phyloP scores from a whole-genome alignment of 305 asterid species.

The Petunia hybrid region DNA sequence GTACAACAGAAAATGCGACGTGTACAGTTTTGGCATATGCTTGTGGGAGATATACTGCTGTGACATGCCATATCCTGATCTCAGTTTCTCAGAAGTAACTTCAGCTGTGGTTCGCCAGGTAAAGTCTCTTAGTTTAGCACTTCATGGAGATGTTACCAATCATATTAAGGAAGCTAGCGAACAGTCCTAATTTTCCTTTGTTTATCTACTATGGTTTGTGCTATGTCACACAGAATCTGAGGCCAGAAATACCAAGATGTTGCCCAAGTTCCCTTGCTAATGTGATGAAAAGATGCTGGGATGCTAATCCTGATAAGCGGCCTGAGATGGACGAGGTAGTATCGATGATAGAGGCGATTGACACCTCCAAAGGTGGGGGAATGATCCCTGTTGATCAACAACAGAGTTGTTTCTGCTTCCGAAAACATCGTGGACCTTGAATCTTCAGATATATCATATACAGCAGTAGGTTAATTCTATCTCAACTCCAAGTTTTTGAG shows the following conservation, averaged over 20 bases:
- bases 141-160: neutral
- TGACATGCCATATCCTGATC: constrained; percentile 57
- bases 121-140: neutral
- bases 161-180: neutral
- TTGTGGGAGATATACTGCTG: constrained; percentile 57
- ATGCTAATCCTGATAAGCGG: constrained; percentile 78
- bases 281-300: constrained; percentile 89
- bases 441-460: constrained; percentile 23
- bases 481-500: constrained; percentile 23
- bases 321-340: constrained; percentile 91
- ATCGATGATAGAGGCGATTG: constrained; percentile 72
- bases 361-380: constrained; percentile 84
- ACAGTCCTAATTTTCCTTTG: neutral
- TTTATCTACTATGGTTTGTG: neutral
- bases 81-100: constrained; percentile 50
- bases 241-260: constrained; percentile 91
- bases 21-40: constrained; percentile 54
- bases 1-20: constrained; percentile 50
- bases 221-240: constrained; percentile 59
- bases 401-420: constrained; percentile 74
- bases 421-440: constrained; percentile 45
- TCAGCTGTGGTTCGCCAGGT: constrained; percentile 56
- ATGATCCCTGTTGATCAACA: constrained; percentile 87
- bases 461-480: constrained; percentile 30
- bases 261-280: constrained; percentile 75